Evolutionary conservation across 257 asterid genomes (phyloP), one percentile per base, ranked within the genome.

Genomic region (Solanum ossicruentum): DNA sequence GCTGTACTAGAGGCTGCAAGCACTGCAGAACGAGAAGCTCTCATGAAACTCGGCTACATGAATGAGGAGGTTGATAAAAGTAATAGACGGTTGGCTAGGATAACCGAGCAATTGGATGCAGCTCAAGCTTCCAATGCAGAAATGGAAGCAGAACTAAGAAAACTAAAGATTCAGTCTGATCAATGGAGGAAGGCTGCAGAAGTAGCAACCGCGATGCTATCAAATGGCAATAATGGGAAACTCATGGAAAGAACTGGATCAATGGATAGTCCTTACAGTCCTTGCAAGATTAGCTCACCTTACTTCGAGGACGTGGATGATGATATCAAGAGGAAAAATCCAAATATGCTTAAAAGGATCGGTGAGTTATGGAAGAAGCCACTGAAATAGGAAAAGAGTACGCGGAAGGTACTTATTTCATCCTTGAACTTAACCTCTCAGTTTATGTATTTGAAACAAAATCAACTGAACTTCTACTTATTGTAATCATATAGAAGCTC

Each of bases 121-220:
- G 93, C 92, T 8, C 96, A 94, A 86, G 89, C 91, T 32, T 89
- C 92, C 8, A 95, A 93, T 52, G 88, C 91, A 3, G 99, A 94
- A 87, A 91, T 95, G 95, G 99, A 95, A 87, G 90, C 90, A 0
- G 99, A 94, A 86, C 51, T 95, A 26, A 92, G 97, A 90, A 90
- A 89, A 94, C 88, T 95, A 32, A 94, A 91, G 73, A 97, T 97
- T 88, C 99, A 97, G 87, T 91, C 97, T 2, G 95, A 95, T n/a
- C 99, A 97, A 88, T 97, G 99, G 99, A 91, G 98, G 88, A 96
- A 96, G 87, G 99, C 99, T 8, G 99, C 99, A 0, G 99, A 96
- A 88, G 97, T 94, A 5, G 98, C 98, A 10, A 95, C 99, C 0
- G 90, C 98, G 3, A 97, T 97, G 92, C 91, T 97, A 36, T 89